Evolutionary conservation across 306 rosid genomes (phyloP).

Genomic region (Gillenia trifoliata): DNA sequence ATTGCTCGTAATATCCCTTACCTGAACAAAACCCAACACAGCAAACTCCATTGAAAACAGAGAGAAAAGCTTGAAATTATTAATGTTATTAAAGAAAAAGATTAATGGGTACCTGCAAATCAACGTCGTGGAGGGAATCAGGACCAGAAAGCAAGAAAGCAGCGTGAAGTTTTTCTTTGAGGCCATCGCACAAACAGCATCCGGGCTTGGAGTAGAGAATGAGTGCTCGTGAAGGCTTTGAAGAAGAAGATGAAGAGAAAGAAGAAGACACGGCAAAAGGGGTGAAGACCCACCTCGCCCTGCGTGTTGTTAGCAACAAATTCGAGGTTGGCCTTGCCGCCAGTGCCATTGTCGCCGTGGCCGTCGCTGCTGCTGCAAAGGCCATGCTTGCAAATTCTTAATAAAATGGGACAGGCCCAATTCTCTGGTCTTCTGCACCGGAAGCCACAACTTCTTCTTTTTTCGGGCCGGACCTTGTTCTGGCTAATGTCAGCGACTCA

Average conservation of each 20-base stretch:
- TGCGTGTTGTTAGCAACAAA: slow-evolving; percentile 21
- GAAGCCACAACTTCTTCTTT: no score
- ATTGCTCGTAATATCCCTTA: slow-evolving; percentile 73
- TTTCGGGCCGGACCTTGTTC: not conserved
- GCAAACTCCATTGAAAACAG: slow-evolving; percentile 2
- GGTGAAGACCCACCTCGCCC: slow-evolving; percentile 27
- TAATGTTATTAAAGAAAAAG: not conserved
- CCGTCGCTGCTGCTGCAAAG: not conserved
- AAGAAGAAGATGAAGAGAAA: slow-evolving; percentile 36
- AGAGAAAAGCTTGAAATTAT: not conserved
- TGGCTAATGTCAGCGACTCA: not conserved
- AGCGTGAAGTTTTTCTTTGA: slow-evolving; percentile 85
- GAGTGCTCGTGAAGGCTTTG: slow-evolving; percentile 45
- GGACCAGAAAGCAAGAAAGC: slow-evolving; percentile 61
- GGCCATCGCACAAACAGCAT: slow-evolving; percentile 97
- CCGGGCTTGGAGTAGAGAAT: slow-evolving; percentile 86
- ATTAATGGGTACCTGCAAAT: slow-evolving; percentile 36
- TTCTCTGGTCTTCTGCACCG: not conserved
- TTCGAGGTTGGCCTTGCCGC: slow-evolving; percentile 45
- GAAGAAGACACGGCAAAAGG: slow-evolving; percentile 30
- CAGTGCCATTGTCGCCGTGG: slow-evolving; percentile 39
- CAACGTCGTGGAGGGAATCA: slow-evolving; percentile 61
- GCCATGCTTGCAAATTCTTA: not conserved
- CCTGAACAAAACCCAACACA: slow-evolving; percentile 33
- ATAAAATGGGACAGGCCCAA: slow-evolving; percentile 4